Conservation (phyloP, 768 basidiomycete genomes). For the Boletus sp. region DNA sequence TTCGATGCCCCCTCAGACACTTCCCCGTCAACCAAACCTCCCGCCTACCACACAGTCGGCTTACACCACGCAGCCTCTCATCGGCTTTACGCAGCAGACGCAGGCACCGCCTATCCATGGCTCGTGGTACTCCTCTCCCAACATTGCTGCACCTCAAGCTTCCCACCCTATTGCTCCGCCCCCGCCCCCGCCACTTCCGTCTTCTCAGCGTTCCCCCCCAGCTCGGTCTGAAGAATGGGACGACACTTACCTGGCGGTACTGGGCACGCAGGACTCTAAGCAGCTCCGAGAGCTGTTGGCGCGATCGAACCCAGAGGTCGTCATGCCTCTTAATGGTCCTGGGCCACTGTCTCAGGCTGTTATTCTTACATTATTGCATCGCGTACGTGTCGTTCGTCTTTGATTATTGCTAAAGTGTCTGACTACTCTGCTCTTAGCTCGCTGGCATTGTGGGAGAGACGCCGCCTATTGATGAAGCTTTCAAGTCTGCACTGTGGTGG, state of each 20-base stretch:
- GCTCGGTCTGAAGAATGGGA: constrained; percentile 77
- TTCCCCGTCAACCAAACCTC: constrained; percentile 35
- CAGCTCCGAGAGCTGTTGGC: constrained; percentile 74
- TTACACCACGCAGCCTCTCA: constrained; percentile 34
- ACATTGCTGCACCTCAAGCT: constrained; percentile 78
- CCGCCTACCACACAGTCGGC: constrained; percentile 38
- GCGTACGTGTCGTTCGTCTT: constrained; percentile 47
- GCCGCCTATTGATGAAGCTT: constrained; percentile 73
- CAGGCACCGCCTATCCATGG: constrained; percentile 32
- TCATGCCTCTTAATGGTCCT: constrained; percentile 73
- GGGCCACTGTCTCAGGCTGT: constrained; percentile 81
- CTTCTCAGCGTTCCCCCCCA: constrained; percentile 53
- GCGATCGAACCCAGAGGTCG: constrained; percentile 72
- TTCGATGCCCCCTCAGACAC: constrained; percentile 37
- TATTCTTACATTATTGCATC: constrained; percentile 76
- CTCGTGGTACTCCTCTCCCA: constrained; percentile 57
- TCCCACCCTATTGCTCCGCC: constrained; percentile 77
- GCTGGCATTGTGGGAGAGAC: constrained; percentile 73
- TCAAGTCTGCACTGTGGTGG: constrained; percentile 87
- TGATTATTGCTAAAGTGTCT: not conserved
- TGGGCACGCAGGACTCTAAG: constrained; percentile 69
- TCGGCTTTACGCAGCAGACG: constrained; percentile 31
- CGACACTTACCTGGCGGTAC: constrained; percentile 72
- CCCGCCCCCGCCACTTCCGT: constrained; percentile 39
- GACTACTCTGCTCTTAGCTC: constrained; percentile 44